A percentile compares a stretch with the other conserved stretches of the same genome.
phyloP scores from a whole-genome alignment of 2,329 filamentous ascomycete species.

The Fusarium protoensiforme region DNA sequence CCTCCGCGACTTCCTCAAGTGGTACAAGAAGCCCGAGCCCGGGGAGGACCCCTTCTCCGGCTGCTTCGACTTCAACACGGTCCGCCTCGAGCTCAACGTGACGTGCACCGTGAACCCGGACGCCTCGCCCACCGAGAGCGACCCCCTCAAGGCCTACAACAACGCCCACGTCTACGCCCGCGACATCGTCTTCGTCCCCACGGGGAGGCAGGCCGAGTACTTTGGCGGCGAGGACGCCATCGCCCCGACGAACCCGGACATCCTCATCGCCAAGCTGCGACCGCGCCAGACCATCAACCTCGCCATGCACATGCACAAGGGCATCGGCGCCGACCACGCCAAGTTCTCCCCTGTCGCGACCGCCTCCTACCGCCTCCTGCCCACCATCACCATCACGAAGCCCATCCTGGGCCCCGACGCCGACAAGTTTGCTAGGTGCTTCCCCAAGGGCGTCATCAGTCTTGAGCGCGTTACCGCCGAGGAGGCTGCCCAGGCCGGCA shows the following conservation, averaged over 20 bases:
- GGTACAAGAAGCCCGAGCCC: constrained; percentile 77
- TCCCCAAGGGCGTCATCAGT: constrained; percentile 87
- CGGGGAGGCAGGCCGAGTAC: constrained; percentile 76
- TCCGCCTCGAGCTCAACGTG: constrained; percentile 80
- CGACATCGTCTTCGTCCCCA: constrained; percentile 80
- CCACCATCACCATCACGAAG: constrained; percentile 82
- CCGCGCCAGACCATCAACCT: constrained; percentile 89
- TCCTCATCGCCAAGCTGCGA: constrained; percentile 92
- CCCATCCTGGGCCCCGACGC: constrained; percentile 91
- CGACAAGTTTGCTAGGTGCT: constrained; percentile 89
- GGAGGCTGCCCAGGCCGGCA: constrained; percentile 70
- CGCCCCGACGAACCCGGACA: constrained; percentile 86
- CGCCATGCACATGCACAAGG: constrained; percentile 94
- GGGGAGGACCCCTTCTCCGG: constrained; percentile 71
- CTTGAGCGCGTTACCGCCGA: constrained; percentile 76
- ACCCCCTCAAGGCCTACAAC: constrained; percentile 86
- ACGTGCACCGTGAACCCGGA: constrained; percentile 83
- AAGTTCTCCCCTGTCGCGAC: constrained; percentile 98
- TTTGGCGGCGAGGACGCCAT: constrained; percentile 78
- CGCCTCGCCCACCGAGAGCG: constrained; percentile 77
- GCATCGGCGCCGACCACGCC: constrained; percentile 91
- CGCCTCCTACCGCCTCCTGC: constrained; percentile 90
- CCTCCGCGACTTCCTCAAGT: constrained; percentile 81
- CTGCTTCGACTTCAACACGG: constrained; percentile 85
- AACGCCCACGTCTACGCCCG: constrained; percentile 85